Conservation (phyloP, 2,329 filamentous ascomycete genomes). For the Aspergillus sp. region DNA sequence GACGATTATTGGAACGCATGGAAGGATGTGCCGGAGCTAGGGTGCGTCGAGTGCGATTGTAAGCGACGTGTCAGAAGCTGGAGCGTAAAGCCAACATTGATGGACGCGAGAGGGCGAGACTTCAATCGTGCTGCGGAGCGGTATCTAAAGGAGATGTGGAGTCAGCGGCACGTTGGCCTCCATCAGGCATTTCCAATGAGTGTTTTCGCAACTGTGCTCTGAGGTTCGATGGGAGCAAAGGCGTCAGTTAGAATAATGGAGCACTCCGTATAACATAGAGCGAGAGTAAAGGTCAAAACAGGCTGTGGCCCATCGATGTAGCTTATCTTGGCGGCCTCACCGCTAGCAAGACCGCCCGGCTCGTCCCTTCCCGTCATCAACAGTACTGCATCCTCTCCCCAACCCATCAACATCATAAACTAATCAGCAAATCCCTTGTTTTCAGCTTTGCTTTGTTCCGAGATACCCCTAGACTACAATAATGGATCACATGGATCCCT, state of each 20-base stretch:
- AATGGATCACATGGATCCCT: conserved; percentile 49
- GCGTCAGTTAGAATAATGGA: not conserved
- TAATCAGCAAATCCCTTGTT: not conserved
- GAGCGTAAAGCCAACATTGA: conserved; percentile 34
- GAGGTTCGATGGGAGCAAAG: not conserved
- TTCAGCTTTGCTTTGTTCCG: not conserved
- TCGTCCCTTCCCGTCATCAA: not conserved
- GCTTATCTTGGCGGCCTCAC: not conserved
- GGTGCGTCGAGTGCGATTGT: conserved; percentile 32
- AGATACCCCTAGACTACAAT: conserved; percentile 14
- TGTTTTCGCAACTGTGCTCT: conserved; percentile 24
- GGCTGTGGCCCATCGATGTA: not conserved
- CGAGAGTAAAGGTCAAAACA: not conserved
- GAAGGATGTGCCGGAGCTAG: conserved; percentile 29
- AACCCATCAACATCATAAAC: not conserved
- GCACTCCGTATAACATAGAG: not conserved
- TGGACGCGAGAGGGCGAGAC: conserved; percentile 32
- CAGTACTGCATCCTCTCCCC: not conserved
- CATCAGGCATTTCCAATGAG: conserved; percentile 29
- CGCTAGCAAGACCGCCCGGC: not conserved
- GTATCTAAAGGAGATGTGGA: conserved; percentile 36
- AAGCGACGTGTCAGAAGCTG: conserved; percentile 32
- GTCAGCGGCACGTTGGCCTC: conserved; percentile 30
- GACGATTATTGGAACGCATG: conserved; percentile 36
- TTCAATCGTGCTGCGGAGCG: conserved; percentile 31